Evolutionary conservation across 208 protist species (phyloP).

Genomic region (Crithidia expoeki): DNA sequence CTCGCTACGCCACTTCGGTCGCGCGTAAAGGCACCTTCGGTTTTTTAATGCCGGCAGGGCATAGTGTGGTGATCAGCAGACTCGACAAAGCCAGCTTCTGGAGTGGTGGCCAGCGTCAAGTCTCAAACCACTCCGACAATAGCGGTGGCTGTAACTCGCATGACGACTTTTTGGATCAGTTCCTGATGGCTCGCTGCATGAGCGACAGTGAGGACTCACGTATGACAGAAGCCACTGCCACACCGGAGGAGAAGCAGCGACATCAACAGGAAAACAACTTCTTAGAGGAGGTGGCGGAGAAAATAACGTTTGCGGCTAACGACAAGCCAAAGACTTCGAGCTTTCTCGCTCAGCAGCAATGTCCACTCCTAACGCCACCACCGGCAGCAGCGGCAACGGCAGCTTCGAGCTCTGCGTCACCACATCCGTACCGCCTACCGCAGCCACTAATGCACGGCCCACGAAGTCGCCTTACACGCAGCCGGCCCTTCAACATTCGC

Average conservation of each 20-base stretch:
- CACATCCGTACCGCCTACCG: not conserved
- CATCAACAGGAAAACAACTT: not conserved
- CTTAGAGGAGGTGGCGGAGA: not conserved
- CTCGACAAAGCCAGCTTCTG: too few relatives aligned
- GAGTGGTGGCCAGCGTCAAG: too few relatives aligned
- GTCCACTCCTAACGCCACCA: not conserved
- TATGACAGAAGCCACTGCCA: not conserved
- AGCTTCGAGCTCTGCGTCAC: not conserved
- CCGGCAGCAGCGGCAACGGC: not conserved
- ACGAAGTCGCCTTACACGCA: not conserved
- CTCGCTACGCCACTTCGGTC: not conserved
- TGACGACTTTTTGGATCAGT: not conserved
- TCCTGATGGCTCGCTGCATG: not conserved
- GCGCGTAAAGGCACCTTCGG: conserved; percentile 3
- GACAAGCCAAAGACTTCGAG: too few relatives aligned
- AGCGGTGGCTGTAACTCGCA: not conserved
- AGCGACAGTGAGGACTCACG: not conserved
- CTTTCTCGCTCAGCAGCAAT: too few relatives aligned
- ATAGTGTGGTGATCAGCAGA: not conserved
- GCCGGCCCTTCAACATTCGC: not conserved
- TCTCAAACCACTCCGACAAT: not conserved
- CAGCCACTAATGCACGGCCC: conserved; percentile 1
- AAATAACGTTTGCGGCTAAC: too few relatives aligned
- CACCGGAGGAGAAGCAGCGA: not conserved
- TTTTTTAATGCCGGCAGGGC: not conserved